Base-by-base conservation (phyloP, 495 filamentous ascomycete genomes). In the Podospora appendiculata region DNA sequence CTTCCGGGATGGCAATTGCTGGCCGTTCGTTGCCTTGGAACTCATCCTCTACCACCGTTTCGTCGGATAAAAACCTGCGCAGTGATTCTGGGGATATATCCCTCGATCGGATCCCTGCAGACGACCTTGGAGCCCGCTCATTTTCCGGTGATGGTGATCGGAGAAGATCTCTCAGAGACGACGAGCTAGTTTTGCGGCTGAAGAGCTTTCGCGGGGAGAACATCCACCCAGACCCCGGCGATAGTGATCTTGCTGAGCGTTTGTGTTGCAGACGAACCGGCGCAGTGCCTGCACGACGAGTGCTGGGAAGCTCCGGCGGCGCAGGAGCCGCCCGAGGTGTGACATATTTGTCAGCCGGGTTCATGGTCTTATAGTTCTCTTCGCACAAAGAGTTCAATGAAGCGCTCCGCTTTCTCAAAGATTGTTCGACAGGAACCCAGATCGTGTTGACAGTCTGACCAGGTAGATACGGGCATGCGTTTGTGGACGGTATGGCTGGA, bases 381-480 rank as follows among this genome's bases (percentile, higher is more conserved):
- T 69, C 65, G n/a, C 68, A 58, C 14, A 80, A 53, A 9, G 74
- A 77, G 50, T 66, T 78, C 60, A 73, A 60, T 4, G 75, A 80
- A 36, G 75, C 75, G 53, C 78, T 80, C 18, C 77, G 71, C 41
- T 66, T 59, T 40, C 76, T 67, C 35, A 69, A 66, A 48, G 78
- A 71, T 10, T 79, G 76, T 66, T 94, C 83, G 48, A 84, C 71
- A 9, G 90, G 90, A 4, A 96, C 83, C 39, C 85, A 82, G 25
- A 96, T 72, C 16, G 89, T 78, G 62, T 96, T 95, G 63, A 95
- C 80, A 1, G 79, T 78, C 65, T 95, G 90, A 14, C 90, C 90
- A 9, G 90, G 90, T 32, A 93, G 80, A 51, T 91, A 82, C 16
- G 90, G 90, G 60, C 90, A 96, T n/a, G 76, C 67, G 8, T 80